Evolutionary conservation across 2,329 filamentous ascomycete genomes (phyloP), one percentile per base, ranked within the genome.

Genomic region (Phialocephala subalpina): DNA sequence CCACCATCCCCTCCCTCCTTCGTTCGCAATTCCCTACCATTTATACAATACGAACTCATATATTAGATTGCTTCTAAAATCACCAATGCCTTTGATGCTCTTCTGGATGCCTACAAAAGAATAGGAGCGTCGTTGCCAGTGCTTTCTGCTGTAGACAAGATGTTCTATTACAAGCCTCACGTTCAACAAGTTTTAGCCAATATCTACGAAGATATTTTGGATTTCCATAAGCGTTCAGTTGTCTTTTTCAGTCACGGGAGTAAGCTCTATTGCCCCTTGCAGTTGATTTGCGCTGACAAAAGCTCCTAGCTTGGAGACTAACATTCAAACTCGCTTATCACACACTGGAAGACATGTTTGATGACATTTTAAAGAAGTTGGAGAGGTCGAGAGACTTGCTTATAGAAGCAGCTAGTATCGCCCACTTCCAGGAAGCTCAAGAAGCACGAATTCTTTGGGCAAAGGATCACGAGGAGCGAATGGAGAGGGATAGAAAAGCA

Each of bases 51-150:
- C 27, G 25, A 7, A 42, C 4, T 58, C 25, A n/a, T 58, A 16
- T 22, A 16, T 20, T 62, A 72, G 69, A 29, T 71, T 61, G 72
- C 77, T 0, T 74, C 73, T 49, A 74, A 68, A 6, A 70, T 70
- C 35, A 49, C 65, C 2, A 73, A 78, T 3, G 70, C 74, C 3
- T 79, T 78, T 33, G 76, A 78, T 9, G 68, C 70, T 1, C 38
- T 79, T 0, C 58, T 79, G 1, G 72, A 76, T 18, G 77, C 77
- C 0, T 78, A 78, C 35, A 64, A 76, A 27, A 70, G 70, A 4
- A 78, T 79, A 57, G 76, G 77, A 14, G 74, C 77, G 57, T 68
- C 71, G 1, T 56, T 79, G 3, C 77, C 77, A 3, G 62, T 75
- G 6, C 60, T 79, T 0, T 6, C 58, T 12, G 60, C 73, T 20